phyloP scores from a whole-genome alignment of 169 alveolate genomes.

The Cryptosporidium meleagridis region DNA sequence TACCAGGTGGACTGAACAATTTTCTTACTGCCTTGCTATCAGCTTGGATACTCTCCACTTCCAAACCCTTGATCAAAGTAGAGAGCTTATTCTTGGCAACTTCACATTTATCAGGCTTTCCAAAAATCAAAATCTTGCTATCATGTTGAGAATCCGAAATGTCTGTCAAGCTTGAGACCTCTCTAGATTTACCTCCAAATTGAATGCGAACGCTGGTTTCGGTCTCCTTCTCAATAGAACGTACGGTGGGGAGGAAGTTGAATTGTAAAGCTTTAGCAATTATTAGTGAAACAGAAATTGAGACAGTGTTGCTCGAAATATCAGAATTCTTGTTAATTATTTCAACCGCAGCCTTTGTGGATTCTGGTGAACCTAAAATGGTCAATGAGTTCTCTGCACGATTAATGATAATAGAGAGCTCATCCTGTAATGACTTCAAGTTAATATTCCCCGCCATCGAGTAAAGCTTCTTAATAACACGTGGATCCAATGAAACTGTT shows the following conservation, averaged over 20 bases:
- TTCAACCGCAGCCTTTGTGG: constrained; percentile 43
- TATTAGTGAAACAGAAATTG: constrained; percentile 33
- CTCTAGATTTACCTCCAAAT: constrained; percentile 64
- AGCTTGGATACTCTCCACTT: constrained; percentile 51
- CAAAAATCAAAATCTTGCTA: constrained; percentile 68
- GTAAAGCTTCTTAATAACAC: constrained; percentile 46
- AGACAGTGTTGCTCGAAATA: constrained; percentile 34
- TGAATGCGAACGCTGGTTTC: constrained; percentile 66
- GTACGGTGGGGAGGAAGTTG: constrained; percentile 70
- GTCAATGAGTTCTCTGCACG: constrained; percentile 26
- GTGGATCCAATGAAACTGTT: constrained; percentile 26
- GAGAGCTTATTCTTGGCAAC: constrained; percentile 42
- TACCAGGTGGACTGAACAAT: constrained; percentile 69
- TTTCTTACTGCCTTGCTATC: constrained; percentile 57
- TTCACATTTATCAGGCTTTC: constrained; percentile 65
- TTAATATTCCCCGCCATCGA: constrained; percentile 28
- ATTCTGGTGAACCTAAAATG: constrained; percentile 56
- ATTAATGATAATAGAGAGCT: constrained; percentile 45
- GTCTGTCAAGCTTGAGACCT: neutral
- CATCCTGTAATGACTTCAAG: constrained; percentile 57
- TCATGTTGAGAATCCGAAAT: constrained; percentile 58
- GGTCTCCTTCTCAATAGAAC: constrained; percentile 60
- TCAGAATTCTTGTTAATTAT: constrained; percentile 40
- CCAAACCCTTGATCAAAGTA: constrained; percentile 20
- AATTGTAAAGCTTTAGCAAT: constrained; percentile 66